phyloP scores from a whole-genome alignment of 169 alveolate genomes.

The Eimeria mitis region DNA sequence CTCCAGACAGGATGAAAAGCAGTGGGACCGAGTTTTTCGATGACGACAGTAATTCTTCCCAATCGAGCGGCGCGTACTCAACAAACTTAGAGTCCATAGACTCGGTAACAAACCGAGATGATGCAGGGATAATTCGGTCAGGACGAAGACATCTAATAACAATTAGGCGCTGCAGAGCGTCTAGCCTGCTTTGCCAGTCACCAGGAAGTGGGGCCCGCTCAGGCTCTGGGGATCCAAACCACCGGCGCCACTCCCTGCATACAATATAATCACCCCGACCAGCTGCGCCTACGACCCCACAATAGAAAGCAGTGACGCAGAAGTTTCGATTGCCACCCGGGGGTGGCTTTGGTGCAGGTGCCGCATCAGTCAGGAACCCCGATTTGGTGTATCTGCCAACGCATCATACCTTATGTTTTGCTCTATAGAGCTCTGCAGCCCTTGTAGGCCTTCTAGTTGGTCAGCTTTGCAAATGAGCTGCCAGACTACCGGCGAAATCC shows the following conservation, averaged over 20 bases:
- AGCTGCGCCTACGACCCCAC: not conserved
- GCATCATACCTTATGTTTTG: slow-evolving; percentile 93
- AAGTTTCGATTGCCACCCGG: not conserved
- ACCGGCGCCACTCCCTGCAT: slow-evolving; percentile 83
- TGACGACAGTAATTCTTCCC: slow-evolving; percentile 93
- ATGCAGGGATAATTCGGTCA: slow-evolving; percentile 95
- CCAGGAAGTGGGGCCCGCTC: slow-evolving; percentile 97
- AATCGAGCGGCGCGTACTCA: slow-evolving; percentile 93
- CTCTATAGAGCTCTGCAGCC: slow-evolving; percentile 93
- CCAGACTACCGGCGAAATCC: slow-evolving; percentile 94
- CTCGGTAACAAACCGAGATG: slow-evolving; percentile 90
- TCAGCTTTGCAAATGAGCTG: slow-evolving; percentile 93
- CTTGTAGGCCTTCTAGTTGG: slow-evolving; percentile 90
- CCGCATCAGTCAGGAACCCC: not conserved
- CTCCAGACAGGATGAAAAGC: slow-evolving; percentile 95
- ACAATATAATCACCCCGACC: too few relatives aligned
- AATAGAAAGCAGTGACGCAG: not conserved
- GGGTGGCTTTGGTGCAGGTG: not conserved
- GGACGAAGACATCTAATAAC: slow-evolving; percentile 94
- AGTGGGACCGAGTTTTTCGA: slow-evolving; percentile 90
- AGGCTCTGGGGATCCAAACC: slow-evolving; percentile 90
- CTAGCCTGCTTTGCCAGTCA: slow-evolving; percentile 97
- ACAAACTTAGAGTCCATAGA: slow-evolving; percentile 93
- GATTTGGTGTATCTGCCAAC: slow-evolving; percentile 44
- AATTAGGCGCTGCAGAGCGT: slow-evolving; percentile 92